Evolutionary conservation across 106 monocot genomes (phyloP).

Genomic region (Posidonia australis): DNA sequence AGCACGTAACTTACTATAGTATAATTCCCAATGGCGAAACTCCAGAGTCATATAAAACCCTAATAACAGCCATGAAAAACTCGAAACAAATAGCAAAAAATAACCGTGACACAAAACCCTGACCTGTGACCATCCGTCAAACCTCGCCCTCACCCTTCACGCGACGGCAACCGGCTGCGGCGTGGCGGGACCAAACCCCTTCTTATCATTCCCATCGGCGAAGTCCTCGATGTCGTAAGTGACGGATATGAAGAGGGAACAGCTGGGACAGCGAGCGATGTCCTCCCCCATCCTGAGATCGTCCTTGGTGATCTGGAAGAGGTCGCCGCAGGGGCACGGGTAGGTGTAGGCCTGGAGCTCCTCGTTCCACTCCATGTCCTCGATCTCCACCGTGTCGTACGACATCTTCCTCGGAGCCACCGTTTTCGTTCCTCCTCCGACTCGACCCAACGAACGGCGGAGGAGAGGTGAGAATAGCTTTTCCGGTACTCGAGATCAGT

Average conservation of each 20-base stretch:
- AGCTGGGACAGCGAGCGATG: conserved; percentile 35
- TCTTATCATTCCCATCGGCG: conserved; percentile 4
- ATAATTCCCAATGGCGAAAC: too few species aligned
- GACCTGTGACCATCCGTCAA: background rate
- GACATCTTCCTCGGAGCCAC: conserved; percentile 14
- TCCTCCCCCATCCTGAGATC: conserved; percentile 33
- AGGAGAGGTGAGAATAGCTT: too few species aligned
- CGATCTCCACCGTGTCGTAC: conserved; percentile 37
- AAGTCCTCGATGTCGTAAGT: conserved; percentile 36
- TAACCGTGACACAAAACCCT: too few species aligned
- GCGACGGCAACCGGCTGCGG: conserved; percentile 24
- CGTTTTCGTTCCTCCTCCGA: too few species aligned
- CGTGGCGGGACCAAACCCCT: background rate
- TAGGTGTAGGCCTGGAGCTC: conserved; percentile 39
- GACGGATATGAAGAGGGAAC: conserved; percentile 36
- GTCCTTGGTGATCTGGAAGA: conserved; percentile 39
- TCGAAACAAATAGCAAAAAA: too few species aligned
- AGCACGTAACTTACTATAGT: too few species aligned
- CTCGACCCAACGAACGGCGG: too few species aligned
- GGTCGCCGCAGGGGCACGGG: conserved; percentile 36
- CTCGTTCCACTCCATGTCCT: conserved; percentile 51
- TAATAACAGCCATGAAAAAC: too few species aligned
- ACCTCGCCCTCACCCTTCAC: background rate
- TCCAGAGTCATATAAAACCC: too few species aligned
- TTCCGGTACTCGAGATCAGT: too few species aligned